Percentiles rank a stretch among this genome's conserved stretches.
These are phyloP conservation scores for Nakaseomyces nivariensis DNA, from an alignment of 1,139 yeast species.

Conservation along the genomic window DNA sequence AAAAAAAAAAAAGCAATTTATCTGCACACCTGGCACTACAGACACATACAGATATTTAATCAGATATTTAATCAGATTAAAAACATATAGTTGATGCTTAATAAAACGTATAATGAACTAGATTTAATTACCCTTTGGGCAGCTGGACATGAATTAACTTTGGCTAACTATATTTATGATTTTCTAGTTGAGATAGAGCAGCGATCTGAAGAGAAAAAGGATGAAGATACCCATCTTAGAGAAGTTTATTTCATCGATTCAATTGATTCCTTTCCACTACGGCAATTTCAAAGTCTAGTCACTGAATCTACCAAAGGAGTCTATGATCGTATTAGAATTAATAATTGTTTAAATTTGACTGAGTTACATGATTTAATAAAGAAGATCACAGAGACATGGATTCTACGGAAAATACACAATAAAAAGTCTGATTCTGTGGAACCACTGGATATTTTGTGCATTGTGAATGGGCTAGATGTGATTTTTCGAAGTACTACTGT, in stretches of 20 bases:
- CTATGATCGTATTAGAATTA: constrained; percentile 22
- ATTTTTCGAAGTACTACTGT: constrained; percentile 23
- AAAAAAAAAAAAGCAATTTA: background rate
- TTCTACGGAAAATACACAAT: constrained; percentile 10
- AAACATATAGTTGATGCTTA: background rate
- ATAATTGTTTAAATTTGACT: constrained; percentile 19
- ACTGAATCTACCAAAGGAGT: constrained; percentile 7
- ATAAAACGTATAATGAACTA: background rate
- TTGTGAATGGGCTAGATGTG: constrained; percentile 22
- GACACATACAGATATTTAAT: background rate
- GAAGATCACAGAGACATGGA: constrained; percentile 14
- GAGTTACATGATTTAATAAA: constrained; percentile 16
- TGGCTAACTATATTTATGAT: background rate
- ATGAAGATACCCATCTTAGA: background rate
- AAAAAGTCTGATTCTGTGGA: background rate
- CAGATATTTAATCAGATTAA: background rate
- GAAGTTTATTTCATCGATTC: constrained; percentile 20
- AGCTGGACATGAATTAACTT: background rate
- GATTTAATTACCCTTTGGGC: constrained; percentile 1
- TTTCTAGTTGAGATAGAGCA: background rate
- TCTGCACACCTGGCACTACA: too few species aligned
- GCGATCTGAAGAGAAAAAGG: too few species aligned
- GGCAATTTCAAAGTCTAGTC: constrained; percentile 15
- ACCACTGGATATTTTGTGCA: constrained; percentile 9
- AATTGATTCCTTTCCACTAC: constrained; percentile 22